Base-by-base conservation (phyloP, 306 rosid species). In the Vigna reflexopilosa region DNA sequence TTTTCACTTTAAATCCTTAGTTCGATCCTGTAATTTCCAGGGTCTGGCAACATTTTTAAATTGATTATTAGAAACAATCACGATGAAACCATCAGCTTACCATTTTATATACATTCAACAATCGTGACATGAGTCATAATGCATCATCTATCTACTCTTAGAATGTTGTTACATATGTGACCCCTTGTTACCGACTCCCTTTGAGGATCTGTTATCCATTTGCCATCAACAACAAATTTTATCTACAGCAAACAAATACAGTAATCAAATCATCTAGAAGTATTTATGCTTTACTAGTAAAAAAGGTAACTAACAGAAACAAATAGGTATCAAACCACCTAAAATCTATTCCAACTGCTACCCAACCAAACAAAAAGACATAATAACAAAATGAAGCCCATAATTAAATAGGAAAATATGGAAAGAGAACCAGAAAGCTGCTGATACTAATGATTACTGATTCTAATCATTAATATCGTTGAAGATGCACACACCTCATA, bases 181-280 rank as follows among this genome's bases (percentile, higher is more conserved):
- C 97, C 93, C 56, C 73, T 87, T 72, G 87, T 68, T 36, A 84
- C 75, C 1, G 94, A 78, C 81, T 95, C 98, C 76, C 83, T 81
- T 65, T 77, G 87, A 55, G 96, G 92, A 85, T 95, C 98, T 80
- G 83, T 51, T 77, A 38, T 86, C 98, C 98, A 95, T 20, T 84
- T 71, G 71, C 98, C 98, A 87, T 95, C 98, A 45, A 92, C 93
- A 69, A 95, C 82, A 80, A 92, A 95, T 81, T 95, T 95, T 74
- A 95, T 88, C 98, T 95, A 86, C 86, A 83, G 47, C 38, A 56
- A 77, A 81, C 62, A 84, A 48, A 73, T 54, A 40, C 51, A 65
- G 48, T 77, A 69, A 45, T 8, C 44, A 64, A 70, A 77, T 57
- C 56, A 20, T 22, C 58, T 13, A 48, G 0, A 61, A 64, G 56